phyloP scores from a whole-genome alignment of 2,329 filamentous ascomycete genomes.

The Chaetomium globosum region DNA sequence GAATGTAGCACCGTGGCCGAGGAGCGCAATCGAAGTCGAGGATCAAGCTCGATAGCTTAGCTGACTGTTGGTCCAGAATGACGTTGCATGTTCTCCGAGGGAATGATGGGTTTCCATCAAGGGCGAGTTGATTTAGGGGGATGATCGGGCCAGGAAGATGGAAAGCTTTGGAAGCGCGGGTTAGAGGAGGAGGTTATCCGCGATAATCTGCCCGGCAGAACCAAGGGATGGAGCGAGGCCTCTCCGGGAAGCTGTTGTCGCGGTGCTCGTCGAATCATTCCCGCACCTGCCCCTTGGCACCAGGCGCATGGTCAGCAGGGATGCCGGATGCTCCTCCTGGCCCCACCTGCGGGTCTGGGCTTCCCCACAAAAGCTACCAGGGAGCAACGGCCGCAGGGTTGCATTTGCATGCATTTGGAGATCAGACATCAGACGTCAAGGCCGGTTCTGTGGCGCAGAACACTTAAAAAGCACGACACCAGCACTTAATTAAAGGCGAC shows the following conservation, averaged over 20 bases:
- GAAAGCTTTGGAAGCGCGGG: not conserved
- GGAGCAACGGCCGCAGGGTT: constrained; percentile 5
- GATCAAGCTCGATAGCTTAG: constrained; percentile 1
- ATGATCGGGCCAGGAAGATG: not conserved
- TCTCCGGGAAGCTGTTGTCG: not conserved
- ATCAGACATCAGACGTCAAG: not conserved
- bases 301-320: constrained; percentile 2
- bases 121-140: constrained; percentile 14
- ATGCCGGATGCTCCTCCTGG: not conserved
- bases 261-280: not conserved
- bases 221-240: constrained; percentile 4
- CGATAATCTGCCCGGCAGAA: constrained; percentile 4
- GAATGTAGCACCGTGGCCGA: not conserved
- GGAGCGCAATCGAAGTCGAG: not conserved
- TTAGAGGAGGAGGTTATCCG: not conserved
- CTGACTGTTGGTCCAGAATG: constrained; percentile 30
- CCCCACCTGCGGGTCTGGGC: constrained; percentile 5
- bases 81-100: constrained; percentile 24
- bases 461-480: not conserved
- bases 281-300: constrained; percentile 5
- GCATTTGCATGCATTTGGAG: not conserved
- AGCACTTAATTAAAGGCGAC: not conserved
- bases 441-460: not conserved
- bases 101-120: constrained; percentile 31
- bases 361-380: not conserved